Evolutionary conservation across 106 monocot species (phyloP).

Genomic region (Apostasia shenzhenica): DNA sequence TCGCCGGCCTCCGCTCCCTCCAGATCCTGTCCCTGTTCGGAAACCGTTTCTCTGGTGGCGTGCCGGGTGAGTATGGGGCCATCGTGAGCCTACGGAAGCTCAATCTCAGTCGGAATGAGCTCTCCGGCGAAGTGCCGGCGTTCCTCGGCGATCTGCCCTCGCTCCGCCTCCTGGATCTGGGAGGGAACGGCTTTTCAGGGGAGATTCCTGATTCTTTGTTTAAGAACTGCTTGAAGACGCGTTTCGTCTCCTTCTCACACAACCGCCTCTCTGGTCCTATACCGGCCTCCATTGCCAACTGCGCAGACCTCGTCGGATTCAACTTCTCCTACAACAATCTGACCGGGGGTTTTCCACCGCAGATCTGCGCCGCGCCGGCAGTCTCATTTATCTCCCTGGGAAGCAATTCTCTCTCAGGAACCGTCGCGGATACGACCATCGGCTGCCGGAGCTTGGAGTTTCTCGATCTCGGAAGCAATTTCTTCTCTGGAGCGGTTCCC

Average conservation of each 20-base stretch:
- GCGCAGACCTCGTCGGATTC: slow-evolving; percentile 57
- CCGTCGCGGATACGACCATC: slow-evolving; percentile 38
- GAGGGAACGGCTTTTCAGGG: slow-evolving; percentile 72
- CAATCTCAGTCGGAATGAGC: slow-evolving; percentile 64
- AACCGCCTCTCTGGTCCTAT: slow-evolving; percentile 63
- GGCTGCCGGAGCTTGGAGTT: slow-evolving; percentile 53
- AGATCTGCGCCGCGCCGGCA: slow-evolving; percentile 57
- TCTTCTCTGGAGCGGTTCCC: slow-evolving; percentile 55
- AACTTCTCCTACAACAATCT: slow-evolving; percentile 85
- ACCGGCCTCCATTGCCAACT: slow-evolving; percentile 39
- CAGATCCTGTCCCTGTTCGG: slow-evolving; percentile 64
- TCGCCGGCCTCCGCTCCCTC: slow-evolving; percentile 48
- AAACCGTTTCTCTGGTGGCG: slow-evolving; percentile 49
- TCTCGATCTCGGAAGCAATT: slow-evolving; percentile 70
- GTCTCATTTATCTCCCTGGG: slow-evolving; percentile 56
- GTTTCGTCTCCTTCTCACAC: slow-evolving; percentile 74
- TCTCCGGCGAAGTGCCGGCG: slow-evolving; percentile 61
- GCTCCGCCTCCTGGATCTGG: slow-evolving; percentile 91
- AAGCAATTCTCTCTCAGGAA: slow-evolving; percentile 65
- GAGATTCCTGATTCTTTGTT: slow-evolving; percentile 54
- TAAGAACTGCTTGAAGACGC: slow-evolving; percentile 43
- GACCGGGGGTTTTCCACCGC: slow-evolving; percentile 53
- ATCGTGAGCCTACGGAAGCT: slow-evolving; percentile 60
- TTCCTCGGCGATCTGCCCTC: slow-evolving; percentile 52
- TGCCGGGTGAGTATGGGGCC: slow-evolving; percentile 38